Conservation (phyloP, 2,329 filamentous ascomycete species). For the Colletotrichum echinochloae region DNA sequence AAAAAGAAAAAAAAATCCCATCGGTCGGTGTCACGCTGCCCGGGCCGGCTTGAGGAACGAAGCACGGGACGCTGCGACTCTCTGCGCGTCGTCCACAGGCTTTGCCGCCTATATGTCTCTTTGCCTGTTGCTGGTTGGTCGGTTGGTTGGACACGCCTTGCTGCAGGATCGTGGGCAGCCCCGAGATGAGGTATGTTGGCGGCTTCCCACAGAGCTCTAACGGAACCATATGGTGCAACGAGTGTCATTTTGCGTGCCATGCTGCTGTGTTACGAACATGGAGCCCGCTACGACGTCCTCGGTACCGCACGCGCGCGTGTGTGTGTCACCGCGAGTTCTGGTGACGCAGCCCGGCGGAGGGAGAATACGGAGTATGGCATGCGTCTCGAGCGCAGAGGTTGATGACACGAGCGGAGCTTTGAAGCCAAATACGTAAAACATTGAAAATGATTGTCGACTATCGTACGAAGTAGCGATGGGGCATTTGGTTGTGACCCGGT, state of each 20-base stretch:
- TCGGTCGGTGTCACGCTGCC: slow-evolving; percentile 14
- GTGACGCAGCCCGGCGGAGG: not conserved
- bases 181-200: slow-evolving; percentile 39
- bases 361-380: too few species aligned
- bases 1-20: not conserved
- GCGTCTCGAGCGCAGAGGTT: not conserved
- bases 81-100: not conserved
- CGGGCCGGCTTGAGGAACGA: slow-evolving; percentile 14
- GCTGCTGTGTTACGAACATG: slow-evolving; percentile 21
- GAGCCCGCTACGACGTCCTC: slow-evolving; percentile 3
- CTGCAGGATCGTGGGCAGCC: slow-evolving; percentile 42
- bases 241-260: slow-evolving; percentile 21
- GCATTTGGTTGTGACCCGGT: not conserved
- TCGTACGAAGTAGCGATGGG: not conserved
- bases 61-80: not conserved
- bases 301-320: too few species aligned
- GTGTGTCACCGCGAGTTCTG: not conserved
- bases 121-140: slow-evolving; percentile 21
- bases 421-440: not conserved
- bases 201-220: slow-evolving; percentile 32
- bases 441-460: not conserved
- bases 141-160: slow-evolving; percentile 36
- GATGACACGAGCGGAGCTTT: not conserved
- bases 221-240: slow-evolving; percentile 18
- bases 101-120: not conserved